These are phyloP conservation scores for Lipomyces yamanashiensis DNA, from an alignment of 805 yeast species.

Conservation along the genomic window DNA sequence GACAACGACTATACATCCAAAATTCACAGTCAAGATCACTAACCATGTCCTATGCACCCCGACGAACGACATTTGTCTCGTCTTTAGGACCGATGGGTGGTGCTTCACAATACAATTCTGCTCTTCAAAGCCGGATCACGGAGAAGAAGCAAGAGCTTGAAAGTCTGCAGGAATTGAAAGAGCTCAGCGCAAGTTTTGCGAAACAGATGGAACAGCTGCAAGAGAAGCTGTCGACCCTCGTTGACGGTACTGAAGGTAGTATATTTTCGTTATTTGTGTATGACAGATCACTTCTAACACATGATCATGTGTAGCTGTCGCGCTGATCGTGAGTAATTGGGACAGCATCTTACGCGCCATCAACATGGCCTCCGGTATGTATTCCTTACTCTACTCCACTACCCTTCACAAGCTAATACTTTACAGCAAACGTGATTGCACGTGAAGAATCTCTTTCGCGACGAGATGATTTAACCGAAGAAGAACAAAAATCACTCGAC, in stretches of 20 bases:
- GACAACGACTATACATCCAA: neutral
- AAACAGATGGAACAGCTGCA: conserved; percentile 32
- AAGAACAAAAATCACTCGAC: neutral
- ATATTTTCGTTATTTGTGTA: neutral
- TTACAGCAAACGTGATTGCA: conserved; percentile 10
- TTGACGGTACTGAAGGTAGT: conserved; percentile 34
- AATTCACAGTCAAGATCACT: neutral
- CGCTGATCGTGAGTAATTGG: conserved; percentile 35
- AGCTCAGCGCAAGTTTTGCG: conserved; percentile 29
- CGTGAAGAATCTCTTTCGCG: conserved; percentile 10
- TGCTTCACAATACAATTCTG: conserved; percentile 24
- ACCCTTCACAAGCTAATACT: neutral
- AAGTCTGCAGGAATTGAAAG: conserved; percentile 26
- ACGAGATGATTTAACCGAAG: neutral
- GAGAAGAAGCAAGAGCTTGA: conserved; percentile 33
- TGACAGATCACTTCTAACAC: neutral
- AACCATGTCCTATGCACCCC: conserved; percentile 29
- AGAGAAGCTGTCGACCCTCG: conserved; percentile 28
- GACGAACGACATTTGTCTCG: conserved; percentile 31
- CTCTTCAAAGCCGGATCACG: conserved; percentile 24
- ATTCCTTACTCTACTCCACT: neutral
- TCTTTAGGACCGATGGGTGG: conserved; percentile 7
- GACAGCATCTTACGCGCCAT: conserved; percentile 32
- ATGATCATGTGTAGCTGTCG: conserved; percentile 33
- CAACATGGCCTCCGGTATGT: conserved; percentile 30